Conservation (phyloP, 78 protist species). For the Capsaspora owczarzaki region DNA sequence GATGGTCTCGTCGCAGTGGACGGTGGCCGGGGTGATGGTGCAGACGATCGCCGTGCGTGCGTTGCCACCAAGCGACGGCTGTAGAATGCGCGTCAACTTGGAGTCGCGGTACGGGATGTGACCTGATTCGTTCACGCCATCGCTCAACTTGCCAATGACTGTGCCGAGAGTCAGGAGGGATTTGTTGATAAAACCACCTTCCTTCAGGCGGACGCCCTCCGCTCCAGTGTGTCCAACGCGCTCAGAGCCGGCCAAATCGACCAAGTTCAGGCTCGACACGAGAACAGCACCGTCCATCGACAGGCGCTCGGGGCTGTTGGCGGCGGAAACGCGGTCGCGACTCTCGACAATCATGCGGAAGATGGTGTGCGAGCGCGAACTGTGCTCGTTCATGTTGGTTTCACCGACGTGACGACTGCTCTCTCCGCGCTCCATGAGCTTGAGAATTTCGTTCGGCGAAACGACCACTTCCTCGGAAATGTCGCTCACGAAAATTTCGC, state of each 20-base stretch:
- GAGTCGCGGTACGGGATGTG: constrained; percentile 75
- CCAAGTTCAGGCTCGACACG: constrained; percentile 44
- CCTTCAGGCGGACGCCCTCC: constrained; percentile 68
- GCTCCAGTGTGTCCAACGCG: constrained; percentile 60
- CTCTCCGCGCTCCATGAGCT: constrained; percentile 32
- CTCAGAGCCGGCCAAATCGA: constrained; percentile 87
- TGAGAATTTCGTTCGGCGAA: constrained; percentile 24
- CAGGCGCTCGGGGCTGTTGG: neutral
- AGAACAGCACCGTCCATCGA: constrained; percentile 4
- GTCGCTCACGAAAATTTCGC: constrained; percentile 29
- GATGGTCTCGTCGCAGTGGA: constrained; percentile 42
- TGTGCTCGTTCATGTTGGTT: constrained; percentile 71
- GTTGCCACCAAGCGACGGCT: constrained; percentile 74
- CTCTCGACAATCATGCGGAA: constrained; percentile 44
- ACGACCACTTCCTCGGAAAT: constrained; percentile 55
- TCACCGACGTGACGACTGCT: constrained; percentile 46
- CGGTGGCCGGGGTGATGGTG: constrained; percentile 56
- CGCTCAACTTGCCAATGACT: constrained; percentile 57
- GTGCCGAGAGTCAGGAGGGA: constrained; percentile 64
- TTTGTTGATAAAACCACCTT: constrained; percentile 71
- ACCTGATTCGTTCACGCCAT: neutral
- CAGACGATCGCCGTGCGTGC: constrained; percentile 49
- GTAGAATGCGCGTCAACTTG: constrained; percentile 67
- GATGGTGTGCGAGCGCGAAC: constrained; percentile 80
- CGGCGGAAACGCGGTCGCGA: neutral